A percentile compares a stretch with the other conserved stretches of the same genome.
These are phyloP conservation scores for Colletotrichum echinochloae DNA, from an alignment of 2,329 filamentous ascomycete genomes.

Conservation along the genomic window DNA sequence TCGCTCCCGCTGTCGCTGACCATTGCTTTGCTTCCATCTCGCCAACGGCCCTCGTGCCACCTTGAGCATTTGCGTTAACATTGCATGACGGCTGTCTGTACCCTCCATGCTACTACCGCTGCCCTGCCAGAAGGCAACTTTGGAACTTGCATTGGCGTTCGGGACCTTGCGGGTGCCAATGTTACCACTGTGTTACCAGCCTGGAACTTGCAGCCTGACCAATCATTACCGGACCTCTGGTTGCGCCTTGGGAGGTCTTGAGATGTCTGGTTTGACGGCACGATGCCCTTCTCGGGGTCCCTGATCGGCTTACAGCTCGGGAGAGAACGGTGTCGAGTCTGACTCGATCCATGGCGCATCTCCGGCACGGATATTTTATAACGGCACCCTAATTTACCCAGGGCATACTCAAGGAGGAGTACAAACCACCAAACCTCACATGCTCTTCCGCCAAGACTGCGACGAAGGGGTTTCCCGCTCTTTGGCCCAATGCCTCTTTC, in stretches of 20 bases:
- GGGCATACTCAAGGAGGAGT: not conserved
- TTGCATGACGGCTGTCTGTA: not conserved
- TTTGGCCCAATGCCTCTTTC: not conserved
- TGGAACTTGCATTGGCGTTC: not conserved
- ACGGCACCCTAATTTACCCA: not conserved
- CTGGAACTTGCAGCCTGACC: conserved; percentile 3
- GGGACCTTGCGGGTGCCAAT: not conserved
- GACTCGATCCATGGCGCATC: not conserved
- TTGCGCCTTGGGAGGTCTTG: not conserved
- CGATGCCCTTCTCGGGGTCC: not conserved
- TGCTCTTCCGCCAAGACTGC: not conserved
- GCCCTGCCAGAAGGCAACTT: not conserved
- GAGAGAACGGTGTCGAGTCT: not conserved
- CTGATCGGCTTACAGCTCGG: not conserved
- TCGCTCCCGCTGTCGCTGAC: not conserved
- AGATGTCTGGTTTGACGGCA: conserved; percentile 1
- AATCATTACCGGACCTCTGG: not conserved
- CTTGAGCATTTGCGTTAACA: not conserved
- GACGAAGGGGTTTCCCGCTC: not conserved
- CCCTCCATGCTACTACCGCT: not conserved
- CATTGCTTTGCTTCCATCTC: conserved; percentile 5
- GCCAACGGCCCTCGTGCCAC: not conserved
- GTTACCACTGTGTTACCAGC: not conserved
- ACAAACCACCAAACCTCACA: not conserved
- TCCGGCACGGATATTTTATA: not conserved